These are phyloP conservation scores for Globisporangium spiculum DNA, from an alignment of 352 stramenopile genomes.

Conservation along the genomic window DNA sequence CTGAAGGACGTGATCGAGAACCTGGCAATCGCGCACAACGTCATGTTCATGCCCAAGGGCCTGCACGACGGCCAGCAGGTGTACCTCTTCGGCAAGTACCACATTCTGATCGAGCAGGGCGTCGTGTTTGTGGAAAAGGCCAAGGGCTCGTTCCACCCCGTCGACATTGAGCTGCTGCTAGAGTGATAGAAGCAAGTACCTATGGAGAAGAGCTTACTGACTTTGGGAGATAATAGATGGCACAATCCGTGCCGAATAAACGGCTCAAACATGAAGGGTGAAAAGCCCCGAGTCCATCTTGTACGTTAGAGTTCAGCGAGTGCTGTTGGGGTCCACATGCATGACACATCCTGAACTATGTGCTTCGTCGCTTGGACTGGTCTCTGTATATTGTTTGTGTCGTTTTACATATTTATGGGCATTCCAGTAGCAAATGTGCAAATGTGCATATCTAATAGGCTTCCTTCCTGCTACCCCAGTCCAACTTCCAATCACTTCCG, in stretches of 20 bases:
- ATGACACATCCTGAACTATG: not conserved
- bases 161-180: constrained; percentile 76
- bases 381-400: not conserved
- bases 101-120: constrained; percentile 84
- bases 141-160: constrained; percentile 67
- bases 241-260: no score
- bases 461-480: not conserved
- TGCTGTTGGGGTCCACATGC: not conserved
- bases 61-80: constrained; percentile 77
- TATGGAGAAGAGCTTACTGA: not conserved
- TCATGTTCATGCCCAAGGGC: constrained; percentile 81
- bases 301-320: not conserved
- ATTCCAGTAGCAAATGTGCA: not conserved
- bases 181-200: constrained; percentile 9
- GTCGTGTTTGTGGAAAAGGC: constrained; percentile 68
- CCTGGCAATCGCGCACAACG: constrained; percentile 69
- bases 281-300: no score
- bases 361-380: not conserved
- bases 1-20: constrained; percentile 85
- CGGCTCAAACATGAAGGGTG: no score
- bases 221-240: no score
- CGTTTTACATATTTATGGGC: not conserved
- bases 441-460: constrained; percentile 1
- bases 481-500: not conserved
- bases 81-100: constrained; percentile 74